Evolutionary conservation across 441 rosid species (phyloP), one percentile per base, ranked within the genome.

Genomic region (Melastoma candidum): DNA sequence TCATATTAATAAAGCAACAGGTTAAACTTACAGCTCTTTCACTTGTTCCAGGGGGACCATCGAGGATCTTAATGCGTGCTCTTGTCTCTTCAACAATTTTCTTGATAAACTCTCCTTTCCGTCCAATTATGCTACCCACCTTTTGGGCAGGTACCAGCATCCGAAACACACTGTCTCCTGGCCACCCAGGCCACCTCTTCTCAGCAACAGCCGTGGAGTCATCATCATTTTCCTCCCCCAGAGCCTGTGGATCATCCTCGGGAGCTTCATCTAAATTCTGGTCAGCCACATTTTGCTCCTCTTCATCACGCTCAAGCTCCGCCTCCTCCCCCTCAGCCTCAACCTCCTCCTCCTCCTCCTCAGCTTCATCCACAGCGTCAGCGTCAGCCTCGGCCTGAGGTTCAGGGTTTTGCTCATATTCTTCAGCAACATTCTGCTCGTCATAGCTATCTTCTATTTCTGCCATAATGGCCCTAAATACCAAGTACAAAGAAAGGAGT

Each of bases 161-260:
- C 46, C 99, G 87, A 53, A 94, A 94, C 43, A 94, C 97, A 26
- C 86, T 87, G 75, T 94, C 99, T 61, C 99, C 97, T 4, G 99
- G 99, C 99, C 99, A 90, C 58, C 99, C 99, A 12, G 94, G 97
- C 99, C 99, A 94, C 81, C 65, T 87, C 67, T 85, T 87, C 71
- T 87, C 99, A 53, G 62, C 84, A 25, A 63, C 79, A 58, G 53
- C 74, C 13, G 54, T 73, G 10, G 67, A 52, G 52, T 69, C 74
- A 12, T 59, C 79, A 62, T 68, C 53, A 46, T 72, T 85, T 53
- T 52, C 72, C 57, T 73, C 66, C 64, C 74, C 69, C 59, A 71
- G 72, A 57, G 47, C 65, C 66, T 66, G 70, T 25, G 27, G 51
- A 24, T 65, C 58, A 61, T 53, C 68, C 63, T 57, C 59, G 46